Base-by-base conservation (phyloP, 2,329 filamentous ascomycete species). In the Ophiostoma novo-ulmi region DNA sequence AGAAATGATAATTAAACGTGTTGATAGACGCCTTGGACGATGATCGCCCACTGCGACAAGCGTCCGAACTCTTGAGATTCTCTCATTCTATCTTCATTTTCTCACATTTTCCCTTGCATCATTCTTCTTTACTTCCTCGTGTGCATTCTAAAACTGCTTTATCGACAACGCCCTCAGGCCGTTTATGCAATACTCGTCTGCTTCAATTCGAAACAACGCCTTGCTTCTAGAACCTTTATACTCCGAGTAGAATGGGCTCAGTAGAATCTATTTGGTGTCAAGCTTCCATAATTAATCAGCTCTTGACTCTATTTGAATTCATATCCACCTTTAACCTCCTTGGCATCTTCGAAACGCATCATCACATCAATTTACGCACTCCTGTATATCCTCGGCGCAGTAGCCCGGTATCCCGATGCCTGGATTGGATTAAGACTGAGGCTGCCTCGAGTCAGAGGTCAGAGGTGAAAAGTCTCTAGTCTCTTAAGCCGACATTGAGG, bases 221-320 rank as follows among this genome's bases (percentile, higher is more conserved):
- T 58, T 22, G 48, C 52, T 58, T 58, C 52, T 58, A 58, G 52
- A 58, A 58, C 22, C n/a, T 58, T 58, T 58, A 58, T 31, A 58
- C n/a, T 26, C 52, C 52, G 52, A 58, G n/a, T 13, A 44, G 14
- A 10, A 39, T 13, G 13, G 41, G 5, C 14, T 17, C 41, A 31
- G 41, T 44, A 44, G 41, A 44, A 44, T 13, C 10, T 39, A 10
- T 39, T 39, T 10, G 14, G 17, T 44, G 41, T 14, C 41, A 44
- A 44, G 14, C 38, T 11, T 39, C 6, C 41, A 10, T 44, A 20
- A 17, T 44, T 20, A 20, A 20, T 44, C 14, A 13, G 14, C 17
- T 44, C 1, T 55, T 55, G 48, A 7, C 48, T 10, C 22, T 55
- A 7, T 6, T 55, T n/a, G 8, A 55, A 22, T 22, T 7, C 4